Conservation (phyloP, 1,284 basidiomycete genomes). For the Taiwanofungus camphoratus region DNA sequence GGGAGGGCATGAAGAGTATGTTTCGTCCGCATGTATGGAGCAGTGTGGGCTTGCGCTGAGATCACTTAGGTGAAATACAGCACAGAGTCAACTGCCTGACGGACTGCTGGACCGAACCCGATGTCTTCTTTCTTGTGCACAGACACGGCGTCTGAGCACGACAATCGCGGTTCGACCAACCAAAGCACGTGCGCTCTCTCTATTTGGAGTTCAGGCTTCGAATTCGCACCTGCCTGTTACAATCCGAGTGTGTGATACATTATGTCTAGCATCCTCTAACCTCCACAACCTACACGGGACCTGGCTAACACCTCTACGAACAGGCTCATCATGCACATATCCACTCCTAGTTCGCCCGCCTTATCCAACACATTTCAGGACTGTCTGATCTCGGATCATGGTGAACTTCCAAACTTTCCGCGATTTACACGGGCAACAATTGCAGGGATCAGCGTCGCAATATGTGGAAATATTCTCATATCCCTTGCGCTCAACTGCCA, state of each 20-base stretch:
- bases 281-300: background rate
- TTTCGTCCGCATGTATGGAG: slow-evolving; percentile 73
- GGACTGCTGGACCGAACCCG: too few relatives aligned
- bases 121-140: too few relatives aligned
- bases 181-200: background rate
- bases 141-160: too few relatives aligned
- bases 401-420: slow-evolving; percentile 34
- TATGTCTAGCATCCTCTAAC: background rate
- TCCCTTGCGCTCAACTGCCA: slow-evolving; percentile 87
- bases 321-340: slow-evolving; percentile 15
- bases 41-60: too few relatives aligned
- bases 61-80: too few relatives aligned
- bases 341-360: slow-evolving; percentile 5
- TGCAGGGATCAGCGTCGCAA: slow-evolving; percentile 81
- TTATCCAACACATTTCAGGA: background rate
- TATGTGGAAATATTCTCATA: slow-evolving; percentile 85
- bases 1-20: slow-evolving; percentile 75
- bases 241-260: too few relatives aligned
- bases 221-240: background rate
- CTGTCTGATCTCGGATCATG: slow-evolving; percentile 24
- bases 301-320: background rate
- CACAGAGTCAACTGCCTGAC: too few relatives aligned
- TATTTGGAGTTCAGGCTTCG: background rate
- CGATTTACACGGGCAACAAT: slow-evolving; percentile 52
- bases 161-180: too few relatives aligned